These are phyloP conservation scores for Posidonia australis DNA, from an alignment of 106 monocot species.

Conservation along the genomic window DNA sequence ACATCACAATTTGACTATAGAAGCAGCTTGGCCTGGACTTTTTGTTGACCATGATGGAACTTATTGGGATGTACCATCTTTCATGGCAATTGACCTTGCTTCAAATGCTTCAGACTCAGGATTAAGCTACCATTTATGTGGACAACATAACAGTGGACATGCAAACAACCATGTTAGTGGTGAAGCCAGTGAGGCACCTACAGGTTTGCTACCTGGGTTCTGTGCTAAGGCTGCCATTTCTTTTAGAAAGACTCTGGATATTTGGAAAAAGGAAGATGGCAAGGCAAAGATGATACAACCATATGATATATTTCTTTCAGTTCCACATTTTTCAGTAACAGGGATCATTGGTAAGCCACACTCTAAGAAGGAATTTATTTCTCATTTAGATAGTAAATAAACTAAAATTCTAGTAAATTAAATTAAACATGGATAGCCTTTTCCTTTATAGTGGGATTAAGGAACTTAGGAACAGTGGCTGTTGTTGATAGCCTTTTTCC, in stretches of 20 bases:
- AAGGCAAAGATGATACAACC: conserved; percentile 90
- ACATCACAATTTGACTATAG: conserved; percentile 63
- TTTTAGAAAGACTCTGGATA: conserved; percentile 46
- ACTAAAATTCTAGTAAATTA: neutral
- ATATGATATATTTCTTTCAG: conserved; percentile 75
- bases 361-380: too few species aligned
- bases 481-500: too few species aligned
- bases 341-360: conserved; percentile 63
- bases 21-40: conserved; percentile 75
- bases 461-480: too few species aligned
- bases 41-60: conserved; percentile 70
- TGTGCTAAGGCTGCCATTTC: conserved; percentile 79
- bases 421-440: too few species aligned
- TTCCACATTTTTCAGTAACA: conserved; percentile 69
- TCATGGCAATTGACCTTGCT: conserved; percentile 65
- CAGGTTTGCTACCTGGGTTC: conserved; percentile 64
- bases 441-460: too few species aligned
- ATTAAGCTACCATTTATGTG: conserved; percentile 62
- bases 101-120: conserved; percentile 53
- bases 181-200: conserved; percentile 32
- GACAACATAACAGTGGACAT: conserved; percentile 81
- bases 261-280: conserved; percentile 80
- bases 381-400: neutral
- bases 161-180: conserved; percentile 42
- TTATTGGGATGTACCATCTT: conserved; percentile 89